These are phyloP conservation scores for Hyphopichia fennica DNA, from an alignment of 1,139 yeast genomes.

Conservation along the genomic window DNA sequence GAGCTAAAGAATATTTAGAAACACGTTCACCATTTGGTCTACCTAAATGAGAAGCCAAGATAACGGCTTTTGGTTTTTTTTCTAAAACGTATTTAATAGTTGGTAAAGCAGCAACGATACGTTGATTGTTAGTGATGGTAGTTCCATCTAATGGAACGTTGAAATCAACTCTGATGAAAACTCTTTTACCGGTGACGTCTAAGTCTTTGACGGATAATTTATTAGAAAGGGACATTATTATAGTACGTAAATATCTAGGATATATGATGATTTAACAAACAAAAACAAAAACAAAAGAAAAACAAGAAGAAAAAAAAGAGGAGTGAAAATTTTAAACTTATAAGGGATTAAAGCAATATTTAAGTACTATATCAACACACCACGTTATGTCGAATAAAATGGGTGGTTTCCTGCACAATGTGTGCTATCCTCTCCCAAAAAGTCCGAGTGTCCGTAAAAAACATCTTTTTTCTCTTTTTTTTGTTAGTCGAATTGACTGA, in stretches of 20 bases:
- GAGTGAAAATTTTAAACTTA: neutral
- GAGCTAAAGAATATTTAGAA: slow-evolving; percentile 85
- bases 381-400: neutral
- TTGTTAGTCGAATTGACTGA: too few relatives aligned
- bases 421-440: neutral
- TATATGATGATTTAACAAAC: neutral
- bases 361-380: neutral
- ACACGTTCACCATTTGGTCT: slow-evolving; percentile 92
- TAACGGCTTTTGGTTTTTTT: slow-evolving; percentile 82
- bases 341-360: neutral
- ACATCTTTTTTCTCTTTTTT: neutral
- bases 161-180: slow-evolving; percentile 95
- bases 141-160: slow-evolving; percentile 96
- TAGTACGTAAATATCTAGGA: neutral
- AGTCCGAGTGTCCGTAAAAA: neutral
- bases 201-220: slow-evolving; percentile 91
- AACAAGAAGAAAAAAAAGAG: neutral
- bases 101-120: slow-evolving; percentile 97
- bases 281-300: neutral
- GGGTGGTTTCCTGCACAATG: neutral
- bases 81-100: slow-evolving; percentile 91
- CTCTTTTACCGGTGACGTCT: slow-evolving; percentile 82
- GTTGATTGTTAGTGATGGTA: slow-evolving; percentile 96
- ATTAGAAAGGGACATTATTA: slow-evolving; percentile 79
- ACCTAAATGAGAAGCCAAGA: slow-evolving; percentile 94